Conservation (phyloP, 305 asterid genomes). For the Solanum hybrid region DNA sequence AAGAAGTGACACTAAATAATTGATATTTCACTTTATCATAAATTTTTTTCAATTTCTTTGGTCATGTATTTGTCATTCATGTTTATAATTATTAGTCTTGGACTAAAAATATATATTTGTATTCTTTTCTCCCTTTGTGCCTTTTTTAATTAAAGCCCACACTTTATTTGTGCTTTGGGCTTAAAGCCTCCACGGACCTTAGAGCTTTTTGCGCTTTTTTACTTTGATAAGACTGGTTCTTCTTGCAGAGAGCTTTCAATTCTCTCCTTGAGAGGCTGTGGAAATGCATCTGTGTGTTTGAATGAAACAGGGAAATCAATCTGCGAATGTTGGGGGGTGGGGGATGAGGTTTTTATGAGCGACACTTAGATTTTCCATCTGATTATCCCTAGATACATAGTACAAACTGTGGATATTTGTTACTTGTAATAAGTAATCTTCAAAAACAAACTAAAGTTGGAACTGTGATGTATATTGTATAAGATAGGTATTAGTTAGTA, state of each 20-base stretch:
- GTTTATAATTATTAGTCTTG: too few species aligned
- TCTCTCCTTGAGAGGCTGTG: slow-evolving; percentile 49
- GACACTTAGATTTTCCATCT: not conserved
- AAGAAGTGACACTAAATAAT: too few species aligned
- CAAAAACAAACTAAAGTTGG: not conserved
- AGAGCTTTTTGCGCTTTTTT: too few species aligned
- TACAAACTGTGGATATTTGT: not conserved
- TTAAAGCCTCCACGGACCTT: too few species aligned
- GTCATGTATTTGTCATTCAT: too few species aligned
- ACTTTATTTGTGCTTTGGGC: too few species aligned
- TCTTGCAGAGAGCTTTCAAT: slow-evolving; percentile 67
- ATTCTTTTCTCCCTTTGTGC: too few species aligned
- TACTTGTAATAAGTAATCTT: not conserved
- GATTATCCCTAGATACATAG: not conserved
- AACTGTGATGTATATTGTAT: not conserved
- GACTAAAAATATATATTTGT: too few species aligned
- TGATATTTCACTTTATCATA: too few species aligned
- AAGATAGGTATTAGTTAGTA: not conserved
- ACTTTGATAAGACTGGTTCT: not conserved
- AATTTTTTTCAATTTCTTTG: too few species aligned
- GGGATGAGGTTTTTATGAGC: not conserved
- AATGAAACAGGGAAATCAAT: not conserved
- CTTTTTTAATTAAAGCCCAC: too few species aligned
- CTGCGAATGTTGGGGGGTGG: not conserved
- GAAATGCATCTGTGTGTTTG: slow-evolving; percentile 31